Conservation (phyloP, 2,329 filamentous ascomycete species). For the Pyricularia sp. region DNA sequence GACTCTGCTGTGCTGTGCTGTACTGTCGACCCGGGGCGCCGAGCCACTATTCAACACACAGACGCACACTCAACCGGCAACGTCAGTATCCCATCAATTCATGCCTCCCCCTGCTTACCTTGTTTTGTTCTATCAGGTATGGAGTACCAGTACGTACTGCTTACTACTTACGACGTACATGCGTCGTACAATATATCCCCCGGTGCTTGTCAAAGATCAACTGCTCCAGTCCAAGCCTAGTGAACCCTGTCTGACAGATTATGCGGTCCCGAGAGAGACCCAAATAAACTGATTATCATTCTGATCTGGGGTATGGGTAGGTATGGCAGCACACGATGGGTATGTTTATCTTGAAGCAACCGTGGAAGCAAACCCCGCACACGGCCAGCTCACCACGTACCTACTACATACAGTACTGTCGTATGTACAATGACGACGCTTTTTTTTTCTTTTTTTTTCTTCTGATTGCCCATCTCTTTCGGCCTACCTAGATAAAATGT, state of each 20-base stretch:
- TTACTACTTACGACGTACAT: too few species aligned
- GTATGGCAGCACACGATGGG: neutral
- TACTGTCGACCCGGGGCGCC: neutral
- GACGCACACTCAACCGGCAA: neutral
- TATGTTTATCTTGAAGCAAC: neutral
- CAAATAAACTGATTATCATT: neutral
- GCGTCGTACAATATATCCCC: neutral
- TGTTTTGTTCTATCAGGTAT: neutral
- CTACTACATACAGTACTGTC: too few species aligned
- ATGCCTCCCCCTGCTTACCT: neutral
- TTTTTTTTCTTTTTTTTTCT: neutral
- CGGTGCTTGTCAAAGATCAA: neutral
- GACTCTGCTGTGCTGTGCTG: neutral
- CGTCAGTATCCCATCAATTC: neutral
- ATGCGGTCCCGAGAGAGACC: neutral
- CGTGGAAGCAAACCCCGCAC: neutral
- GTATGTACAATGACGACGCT: neutral
- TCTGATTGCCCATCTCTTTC: neutral
- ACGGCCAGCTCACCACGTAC: too few species aligned
- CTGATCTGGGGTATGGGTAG: neutral
- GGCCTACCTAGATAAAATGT: neutral
- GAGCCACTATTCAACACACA: neutral
- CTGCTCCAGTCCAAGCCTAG: neutral
- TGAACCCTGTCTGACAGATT: neutral
- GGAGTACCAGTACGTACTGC: too few species aligned